Conservation (phyloP, 1,139 yeast genomes). For the Kodamaea fungicola region DNA sequence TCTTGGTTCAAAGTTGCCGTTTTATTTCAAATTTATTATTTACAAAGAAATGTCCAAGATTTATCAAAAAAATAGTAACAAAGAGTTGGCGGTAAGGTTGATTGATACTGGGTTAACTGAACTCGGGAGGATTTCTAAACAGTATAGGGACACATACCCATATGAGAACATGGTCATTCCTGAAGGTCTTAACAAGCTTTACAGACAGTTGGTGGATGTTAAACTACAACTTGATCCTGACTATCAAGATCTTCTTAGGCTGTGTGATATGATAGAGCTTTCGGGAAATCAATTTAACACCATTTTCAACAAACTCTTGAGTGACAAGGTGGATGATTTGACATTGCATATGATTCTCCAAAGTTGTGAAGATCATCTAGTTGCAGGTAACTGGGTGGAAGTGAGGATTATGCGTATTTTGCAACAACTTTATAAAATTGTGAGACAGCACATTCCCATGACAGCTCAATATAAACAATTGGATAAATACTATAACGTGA, state of each 20-base stretch:
- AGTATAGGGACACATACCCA: slow-evolving; percentile 18
- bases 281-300: slow-evolving; percentile 19
- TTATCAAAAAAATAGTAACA: slow-evolving; percentile 22
- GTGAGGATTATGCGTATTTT: slow-evolving; percentile 18
- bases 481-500: slow-evolving; percentile 28
- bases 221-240: slow-evolving; percentile 2
- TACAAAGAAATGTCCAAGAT: slow-evolving; percentile 28
- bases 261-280: slow-evolving; percentile 11
- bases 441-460: slow-evolving; percentile 16
- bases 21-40: slow-evolving; percentile 23
- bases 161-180: slow-evolving; percentile 18
- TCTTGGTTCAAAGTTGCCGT: slow-evolving; percentile 22
- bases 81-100: slow-evolving; percentile 20
- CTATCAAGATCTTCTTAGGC: slow-evolving; percentile 3
- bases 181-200: slow-evolving; percentile 15
- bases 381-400: slow-evolving; percentile 32
- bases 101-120: slow-evolving; percentile 26
- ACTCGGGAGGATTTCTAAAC: slow-evolving; percentile 13
- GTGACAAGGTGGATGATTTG: slow-evolving; percentile 2
- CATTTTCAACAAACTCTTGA: slow-evolving; percentile 15
- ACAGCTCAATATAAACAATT: slow-evolving; percentile 19
- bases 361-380: slow-evolving; percentile 28
- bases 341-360: slow-evolving; percentile 18
- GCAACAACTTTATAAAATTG: slow-evolving; percentile 25
- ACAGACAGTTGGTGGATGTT: slow-evolving; percentile 10